Evolutionary conservation across 257 asterid species (phyloP).

Genomic region (Plantago elongata): DNA sequence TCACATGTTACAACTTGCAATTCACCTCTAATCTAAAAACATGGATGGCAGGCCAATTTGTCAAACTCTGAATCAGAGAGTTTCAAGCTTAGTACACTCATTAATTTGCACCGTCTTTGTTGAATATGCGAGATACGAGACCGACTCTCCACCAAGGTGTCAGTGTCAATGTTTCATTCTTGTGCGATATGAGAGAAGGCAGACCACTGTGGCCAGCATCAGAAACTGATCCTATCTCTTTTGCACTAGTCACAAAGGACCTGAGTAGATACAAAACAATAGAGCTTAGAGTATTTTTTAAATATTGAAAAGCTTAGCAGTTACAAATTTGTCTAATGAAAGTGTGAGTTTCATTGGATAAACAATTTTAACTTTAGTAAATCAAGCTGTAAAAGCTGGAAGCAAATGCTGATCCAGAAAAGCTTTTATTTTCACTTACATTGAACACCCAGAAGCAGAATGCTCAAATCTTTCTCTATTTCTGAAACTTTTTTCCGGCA

Average conservation of each 20-base stretch:
- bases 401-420: background rate
- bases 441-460: too few species aligned
- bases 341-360: background rate
- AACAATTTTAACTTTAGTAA: too few species aligned
- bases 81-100: constrained; percentile 21
- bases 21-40: too few species aligned
- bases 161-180: constrained; percentile 36
- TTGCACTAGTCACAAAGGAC: constrained; percentile 32
- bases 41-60: too few species aligned
- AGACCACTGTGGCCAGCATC: constrained; percentile 30
- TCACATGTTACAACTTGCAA: too few species aligned
- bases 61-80: background rate
- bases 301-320: background rate
- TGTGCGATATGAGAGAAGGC: constrained; percentile 54
- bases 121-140: constrained; percentile 48
- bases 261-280: constrained; percentile 28
- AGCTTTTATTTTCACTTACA: too few species aligned
- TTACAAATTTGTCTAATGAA: background rate
- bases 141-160: constrained; percentile 94
- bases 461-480: too few species aligned
- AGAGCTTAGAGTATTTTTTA: background rate
- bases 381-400: background rate
- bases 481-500: too few species aligned
- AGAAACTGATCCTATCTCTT: constrained; percentile 33
- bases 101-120: constrained; percentile 32